phyloP scores from a whole-genome alignment of 164 flowering plant species.

The Liriodendron chinense region DNA sequence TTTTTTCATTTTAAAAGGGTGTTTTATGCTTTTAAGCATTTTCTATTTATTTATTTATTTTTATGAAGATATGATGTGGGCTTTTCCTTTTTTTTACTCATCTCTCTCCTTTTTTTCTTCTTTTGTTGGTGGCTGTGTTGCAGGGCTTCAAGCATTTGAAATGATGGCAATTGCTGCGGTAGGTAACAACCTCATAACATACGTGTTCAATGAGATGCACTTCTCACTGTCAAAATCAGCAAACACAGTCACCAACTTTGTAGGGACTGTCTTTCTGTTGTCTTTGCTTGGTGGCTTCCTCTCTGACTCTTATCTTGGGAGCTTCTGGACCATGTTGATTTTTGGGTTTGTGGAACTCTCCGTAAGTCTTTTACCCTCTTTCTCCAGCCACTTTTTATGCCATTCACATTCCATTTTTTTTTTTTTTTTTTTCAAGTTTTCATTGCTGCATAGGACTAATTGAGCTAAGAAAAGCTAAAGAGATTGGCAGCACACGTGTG shows the following conservation, averaged over 20 bases:
- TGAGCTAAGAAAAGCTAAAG: no score
- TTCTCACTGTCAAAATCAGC: constrained; percentile 76
- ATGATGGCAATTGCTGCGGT: constrained; percentile 92
- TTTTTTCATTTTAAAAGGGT: not conserved
- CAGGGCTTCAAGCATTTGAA: constrained; percentile 83
- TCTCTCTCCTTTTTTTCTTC: not conserved
- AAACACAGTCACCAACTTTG: constrained; percentile 83
- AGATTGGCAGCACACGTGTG: no score
- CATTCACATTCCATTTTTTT: no score
- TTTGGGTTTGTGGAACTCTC: constrained; percentile 88
- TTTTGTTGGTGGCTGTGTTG: not conserved
- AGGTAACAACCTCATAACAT: constrained; percentile 89
- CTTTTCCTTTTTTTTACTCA: not conserved
- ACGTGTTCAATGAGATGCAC: constrained; percentile 88
- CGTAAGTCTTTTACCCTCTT: constrained; percentile 34
- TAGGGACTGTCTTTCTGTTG: constrained; percentile 81
- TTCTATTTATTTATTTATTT: not conserved
- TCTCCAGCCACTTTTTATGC: not conserved
- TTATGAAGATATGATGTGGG: not conserved
- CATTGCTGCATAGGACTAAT: no score
- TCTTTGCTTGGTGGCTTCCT: constrained; percentile 87
- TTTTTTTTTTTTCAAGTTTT: no score
- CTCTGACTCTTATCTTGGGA: constrained; percentile 85
- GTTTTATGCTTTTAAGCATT: not conserved
- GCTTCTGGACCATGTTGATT: constrained; percentile 88